Percentiles rank a stretch among this genome's conserved stretches.
phyloP scores from a whole-genome alignment of 352 stramenopile species.

The Ophiocytium majus region DNA sequence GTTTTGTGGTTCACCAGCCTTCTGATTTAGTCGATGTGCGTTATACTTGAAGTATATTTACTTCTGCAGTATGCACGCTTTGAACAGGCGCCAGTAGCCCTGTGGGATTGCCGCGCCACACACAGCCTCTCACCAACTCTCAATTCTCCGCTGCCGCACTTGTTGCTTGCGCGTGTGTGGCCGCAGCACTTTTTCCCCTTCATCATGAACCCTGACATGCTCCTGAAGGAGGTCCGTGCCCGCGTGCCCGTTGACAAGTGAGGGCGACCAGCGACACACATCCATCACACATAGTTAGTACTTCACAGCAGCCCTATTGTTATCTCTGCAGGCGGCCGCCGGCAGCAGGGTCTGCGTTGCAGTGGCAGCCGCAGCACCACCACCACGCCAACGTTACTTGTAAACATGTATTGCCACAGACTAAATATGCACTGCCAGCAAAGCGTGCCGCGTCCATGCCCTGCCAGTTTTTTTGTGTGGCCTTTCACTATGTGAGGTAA shows the following conservation, averaged over 20 bases:
- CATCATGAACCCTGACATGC: slow-evolving; percentile 64
- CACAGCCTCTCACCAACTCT: background rate
- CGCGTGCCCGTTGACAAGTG: slow-evolving; percentile 34
- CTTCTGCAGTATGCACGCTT: background rate
- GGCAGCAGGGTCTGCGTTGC: too few species aligned
- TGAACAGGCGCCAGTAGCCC: background rate
- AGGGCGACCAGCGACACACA: too few species aligned
- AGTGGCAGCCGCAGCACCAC: too few species aligned
- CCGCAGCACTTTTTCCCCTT: slow-evolving; percentile 70
- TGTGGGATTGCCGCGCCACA: slow-evolving; percentile 9
- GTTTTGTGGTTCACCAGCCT: background rate
- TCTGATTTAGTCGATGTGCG: background rate
- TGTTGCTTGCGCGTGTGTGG: background rate
- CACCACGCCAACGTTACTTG: too few species aligned
- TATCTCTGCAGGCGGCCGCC: too few species aligned
- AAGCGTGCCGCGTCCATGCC: too few species aligned
- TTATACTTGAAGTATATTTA: slow-evolving; percentile 14
- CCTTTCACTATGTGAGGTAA: too few species aligned
- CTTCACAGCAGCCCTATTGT: too few species aligned
- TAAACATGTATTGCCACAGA: too few species aligned
- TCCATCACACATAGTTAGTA: too few species aligned
- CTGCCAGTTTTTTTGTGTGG: too few species aligned
- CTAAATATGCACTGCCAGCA: too few species aligned
- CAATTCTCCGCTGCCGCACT: background rate
- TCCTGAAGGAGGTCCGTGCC: slow-evolving; percentile 60